Evolutionary conservation across 345 rosid species (phyloP), one percentile per base, ranked within the genome.

Genomic region (Pugionium dolabratum): DNA sequence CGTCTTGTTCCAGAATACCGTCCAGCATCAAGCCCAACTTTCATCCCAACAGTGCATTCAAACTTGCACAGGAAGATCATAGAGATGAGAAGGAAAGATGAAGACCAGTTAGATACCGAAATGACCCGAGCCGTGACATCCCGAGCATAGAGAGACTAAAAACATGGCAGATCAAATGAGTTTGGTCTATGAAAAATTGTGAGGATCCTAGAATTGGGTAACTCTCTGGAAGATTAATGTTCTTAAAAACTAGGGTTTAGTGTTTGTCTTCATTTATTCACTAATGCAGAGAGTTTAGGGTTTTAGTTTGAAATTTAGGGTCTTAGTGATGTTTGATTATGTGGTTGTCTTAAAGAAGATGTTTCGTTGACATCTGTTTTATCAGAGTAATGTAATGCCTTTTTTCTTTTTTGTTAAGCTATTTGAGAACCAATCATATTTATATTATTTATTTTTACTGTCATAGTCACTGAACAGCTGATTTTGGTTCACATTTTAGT

Each of bases 1-100:
- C 90, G 96, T 66, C 94, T 88, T 56, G 69, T 82, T 69, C 96
- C 94, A 0, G 96, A 91, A 69, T 91, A 91, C 76, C 89, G 96
- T 9, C 98, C 98, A 36, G 94, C 91, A 2, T 84, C 88, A 28
- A 91, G 96, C 72, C 98, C 98, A 0, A 88, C 90, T 4, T 91
- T 86, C 60, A 70, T 79, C 65, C 82, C 94, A 7, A 43, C 86
- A 0, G 0, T 79, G 67, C 98, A 91, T 74, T 91, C 96, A 3
- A 91, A 91, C 68, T 84, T 87, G 2, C 91, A 91, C 76, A 80
- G 80, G 84, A 88, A 76, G 87, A 85, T 91, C 25, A 26, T 86
- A 7, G 95, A 88, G 81, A 85, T 91, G 96, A 79, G 95, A 70
- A 89, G 69, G 77, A 80, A 81, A 40, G 78, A 10, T 3, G 58